Evolutionary conservation across 345 rosid genomes (phyloP).

Genomic region (Linum lewisii): DNA sequence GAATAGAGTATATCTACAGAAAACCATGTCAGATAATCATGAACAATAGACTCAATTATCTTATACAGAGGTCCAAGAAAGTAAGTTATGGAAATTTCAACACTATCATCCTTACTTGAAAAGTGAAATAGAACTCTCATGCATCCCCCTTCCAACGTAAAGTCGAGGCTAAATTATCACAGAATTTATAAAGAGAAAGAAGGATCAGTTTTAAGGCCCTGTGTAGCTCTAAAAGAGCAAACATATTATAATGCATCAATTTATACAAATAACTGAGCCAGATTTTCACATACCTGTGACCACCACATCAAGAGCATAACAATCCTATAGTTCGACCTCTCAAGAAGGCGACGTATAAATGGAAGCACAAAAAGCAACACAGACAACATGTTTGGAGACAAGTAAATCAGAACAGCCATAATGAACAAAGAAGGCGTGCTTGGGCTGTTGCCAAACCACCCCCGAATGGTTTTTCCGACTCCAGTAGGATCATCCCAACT

Average conservation of each 20-base stretch:
- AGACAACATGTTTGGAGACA: conserved; percentile 91
- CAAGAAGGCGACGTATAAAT: conserved; percentile 81
- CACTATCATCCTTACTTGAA: conserved; percentile 54
- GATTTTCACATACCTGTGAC: conserved; percentile 69
- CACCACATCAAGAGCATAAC: conserved; percentile 99
- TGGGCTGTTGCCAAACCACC: conserved; percentile 82
- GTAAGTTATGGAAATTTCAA: too few relatives aligned
- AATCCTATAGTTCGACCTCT: conserved; percentile 75
- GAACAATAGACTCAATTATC: background rate
- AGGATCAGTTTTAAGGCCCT: too few relatives aligned
- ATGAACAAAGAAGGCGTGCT: conserved; percentile 69
- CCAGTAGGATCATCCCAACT: conserved; percentile 83
- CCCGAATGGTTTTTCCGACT: conserved; percentile 78
- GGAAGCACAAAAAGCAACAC: conserved; percentile 85
- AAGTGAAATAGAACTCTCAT: conserved; percentile 83
- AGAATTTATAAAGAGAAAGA: background rate
- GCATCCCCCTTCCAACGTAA: conserved; percentile 99
- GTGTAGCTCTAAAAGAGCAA: too few relatives aligned
- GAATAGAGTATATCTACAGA: conserved; percentile 76
- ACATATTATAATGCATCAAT: background rate
- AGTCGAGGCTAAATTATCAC: conserved; percentile 74
- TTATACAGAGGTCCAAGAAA: conserved; percentile 2
- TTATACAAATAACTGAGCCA: conserved; percentile 1
- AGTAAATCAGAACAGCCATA: conserved; percentile 69
- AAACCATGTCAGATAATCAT: conserved; percentile 12